Evolutionary conservation across 1,284 basidiomycete genomes (phyloP).

Genomic region (Pyrrhoderma lamaoense): DNA sequence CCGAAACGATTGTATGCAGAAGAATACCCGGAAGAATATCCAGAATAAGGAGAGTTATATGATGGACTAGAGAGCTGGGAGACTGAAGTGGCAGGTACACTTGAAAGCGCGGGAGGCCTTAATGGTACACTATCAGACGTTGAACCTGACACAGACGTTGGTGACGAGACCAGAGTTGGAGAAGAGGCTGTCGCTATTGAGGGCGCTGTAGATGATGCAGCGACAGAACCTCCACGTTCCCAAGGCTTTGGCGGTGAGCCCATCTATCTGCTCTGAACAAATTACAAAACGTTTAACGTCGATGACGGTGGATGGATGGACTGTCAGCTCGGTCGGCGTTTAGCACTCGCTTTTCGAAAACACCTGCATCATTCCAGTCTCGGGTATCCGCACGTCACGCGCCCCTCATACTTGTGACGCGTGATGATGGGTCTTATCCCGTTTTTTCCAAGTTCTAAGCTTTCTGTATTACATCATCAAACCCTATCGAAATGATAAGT

Average conservation of each 20-base stretch:
- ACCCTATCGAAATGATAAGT: no score
- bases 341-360: no score
- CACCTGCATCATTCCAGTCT: no score
- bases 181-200: slow-evolving; percentile 25
- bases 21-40: slow-evolving; percentile 31
- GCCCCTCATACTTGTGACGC: no score
- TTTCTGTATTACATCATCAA: no score
- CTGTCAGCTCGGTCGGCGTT: no score
- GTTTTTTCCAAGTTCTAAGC: no score
- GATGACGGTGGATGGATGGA: slow-evolving; percentile 1
- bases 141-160: slow-evolving; percentile 23
- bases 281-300: not conserved
- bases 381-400: no score
- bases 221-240: slow-evolving; percentile 50
- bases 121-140: slow-evolving; percentile 36
- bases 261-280: slow-evolving; percentile 35
- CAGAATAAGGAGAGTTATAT: slow-evolving; percentile 31
- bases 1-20: slow-evolving; percentile 26
- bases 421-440: no score
- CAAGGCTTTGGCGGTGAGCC: slow-evolving; percentile 81
- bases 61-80: slow-evolving; percentile 12
- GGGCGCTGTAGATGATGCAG: slow-evolving; percentile 25
- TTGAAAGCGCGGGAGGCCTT: slow-evolving; percentile 36
- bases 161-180: slow-evolving; percentile 22
- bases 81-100: slow-evolving; percentile 24